Percentiles rank a stretch among this genome's conserved stretches.
phyloP scores from a whole-genome alignment of 345 rosid genomes.

The Salix caprea region DNA sequence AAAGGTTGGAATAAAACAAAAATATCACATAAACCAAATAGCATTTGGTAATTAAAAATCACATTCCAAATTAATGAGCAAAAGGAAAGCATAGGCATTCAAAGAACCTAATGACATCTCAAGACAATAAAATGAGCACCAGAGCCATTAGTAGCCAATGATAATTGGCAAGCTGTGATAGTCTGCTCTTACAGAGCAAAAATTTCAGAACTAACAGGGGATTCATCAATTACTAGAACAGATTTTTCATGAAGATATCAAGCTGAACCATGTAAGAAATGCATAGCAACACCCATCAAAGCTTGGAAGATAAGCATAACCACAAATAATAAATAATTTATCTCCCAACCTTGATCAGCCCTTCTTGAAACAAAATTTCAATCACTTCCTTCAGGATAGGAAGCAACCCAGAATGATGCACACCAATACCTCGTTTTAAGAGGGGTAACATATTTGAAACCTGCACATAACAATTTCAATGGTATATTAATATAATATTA shows the following conservation, averaged over 20 bases:
- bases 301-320: not conserved
- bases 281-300: not conserved
- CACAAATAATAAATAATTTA: not conserved
- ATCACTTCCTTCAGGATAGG: conserved; percentile 97
- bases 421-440: conserved; percentile 95
- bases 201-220: too few species aligned
- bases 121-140: not conserved
- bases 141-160: not conserved
- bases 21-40: not conserved
- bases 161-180: too few species aligned
- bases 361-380: conserved; percentile 97
- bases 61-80: too few species aligned
- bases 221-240: too few species aligned
- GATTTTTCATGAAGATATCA: too few species aligned
- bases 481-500: not conserved
- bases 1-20: not conserved
- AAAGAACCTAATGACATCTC: not conserved
- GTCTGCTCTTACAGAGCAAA: too few species aligned
- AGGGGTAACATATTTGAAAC: conserved; percentile 92
- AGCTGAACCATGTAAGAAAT: not conserved
- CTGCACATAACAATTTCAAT: conserved; percentile 30
- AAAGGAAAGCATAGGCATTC: not conserved
- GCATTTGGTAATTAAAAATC: not conserved
- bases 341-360: conserved; percentile 72
- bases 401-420: conserved; percentile 98